A percentile compares a stretch with the other conserved stretches of the same genome.
phyloP scores from a whole-genome alignment of 768 basidiomycete genomes.

The Boletellus ananas region DNA sequence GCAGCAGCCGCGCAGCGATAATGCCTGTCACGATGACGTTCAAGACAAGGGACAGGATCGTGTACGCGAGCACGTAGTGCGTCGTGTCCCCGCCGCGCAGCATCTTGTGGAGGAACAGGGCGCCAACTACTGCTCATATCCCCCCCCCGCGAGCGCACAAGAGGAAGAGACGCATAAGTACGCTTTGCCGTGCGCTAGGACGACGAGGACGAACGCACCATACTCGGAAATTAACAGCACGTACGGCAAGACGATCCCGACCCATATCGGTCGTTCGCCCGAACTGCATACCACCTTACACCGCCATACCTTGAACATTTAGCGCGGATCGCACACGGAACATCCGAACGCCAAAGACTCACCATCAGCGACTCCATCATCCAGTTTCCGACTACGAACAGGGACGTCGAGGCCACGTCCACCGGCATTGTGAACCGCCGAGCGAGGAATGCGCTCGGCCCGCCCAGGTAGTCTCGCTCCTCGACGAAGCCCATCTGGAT shows the following conservation, averaged over 20 bases:
- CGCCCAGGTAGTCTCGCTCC: constrained; percentile 11
- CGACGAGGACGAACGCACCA: constrained; percentile 3
- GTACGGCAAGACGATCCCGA: constrained; percentile 7
- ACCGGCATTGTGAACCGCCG: neutral
- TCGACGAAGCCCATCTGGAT: constrained; percentile 16
- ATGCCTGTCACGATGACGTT: constrained; percentile 17
- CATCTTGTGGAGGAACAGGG: constrained; percentile 1
- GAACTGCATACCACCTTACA: constrained; percentile 17
- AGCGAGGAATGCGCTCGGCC: constrained; percentile 11
- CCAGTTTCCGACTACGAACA: constrained; percentile 20
- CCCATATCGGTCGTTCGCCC: constrained; percentile 7
- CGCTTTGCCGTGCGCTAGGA: no score
- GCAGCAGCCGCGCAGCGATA: constrained; percentile 15
- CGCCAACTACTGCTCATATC: constrained; percentile 8
- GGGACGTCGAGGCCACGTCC: neutral
- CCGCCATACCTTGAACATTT: constrained; percentile 19
- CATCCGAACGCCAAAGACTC: constrained; percentile 1
- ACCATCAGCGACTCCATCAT: constrained; percentile 22
- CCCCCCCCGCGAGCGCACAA: neutral
- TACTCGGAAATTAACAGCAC: constrained; percentile 8
- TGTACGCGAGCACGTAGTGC: constrained; percentile 4
- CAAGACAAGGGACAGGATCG: constrained; percentile 9
- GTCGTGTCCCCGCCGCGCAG: neutral
- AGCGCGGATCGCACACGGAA: neutral
- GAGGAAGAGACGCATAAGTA: neutral